These are phyloP conservation scores for Penicillium psychrosexuale DNA, from an alignment of 2,329 filamentous ascomycete species.

Conservation along the genomic window DNA sequence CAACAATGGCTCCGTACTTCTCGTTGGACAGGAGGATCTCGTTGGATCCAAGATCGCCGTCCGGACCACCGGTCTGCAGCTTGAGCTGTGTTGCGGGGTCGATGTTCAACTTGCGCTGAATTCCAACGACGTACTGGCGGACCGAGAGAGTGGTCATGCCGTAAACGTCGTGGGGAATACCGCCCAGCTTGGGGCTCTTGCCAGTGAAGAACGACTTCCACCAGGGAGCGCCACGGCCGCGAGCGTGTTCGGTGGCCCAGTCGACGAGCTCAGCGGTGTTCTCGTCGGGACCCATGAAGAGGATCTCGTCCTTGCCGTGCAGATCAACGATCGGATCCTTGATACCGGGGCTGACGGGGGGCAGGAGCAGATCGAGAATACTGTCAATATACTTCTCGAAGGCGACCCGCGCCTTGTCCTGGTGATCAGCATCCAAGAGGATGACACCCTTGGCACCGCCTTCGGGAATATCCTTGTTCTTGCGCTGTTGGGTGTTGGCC, in stretches of 20 bases:
- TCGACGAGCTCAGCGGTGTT: conserved; percentile 96
- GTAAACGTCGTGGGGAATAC: conserved; percentile 93
- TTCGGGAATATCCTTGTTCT: conserved; percentile 99
- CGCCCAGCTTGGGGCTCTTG: conserved; percentile 92
- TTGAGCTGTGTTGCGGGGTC: conserved; percentile 83
- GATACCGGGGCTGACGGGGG: conserved; percentile 88
- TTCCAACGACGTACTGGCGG: conserved; percentile 90
- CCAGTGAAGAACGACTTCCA: conserved; percentile 99
- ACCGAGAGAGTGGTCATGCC: conserved; percentile 98
- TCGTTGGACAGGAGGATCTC: conserved; percentile 95
- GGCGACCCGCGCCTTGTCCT: conserved; percentile 85
- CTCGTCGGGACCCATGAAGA: conserved; percentile 98
- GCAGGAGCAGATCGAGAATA: conserved; percentile 89
- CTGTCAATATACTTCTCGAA: conserved; percentile 99
- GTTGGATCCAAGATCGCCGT: conserved; percentile 95
- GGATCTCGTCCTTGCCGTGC: conserved; percentile 90
- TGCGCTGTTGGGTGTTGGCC: conserved; percentile 96
- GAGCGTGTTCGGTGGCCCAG: conserved; percentile 97
- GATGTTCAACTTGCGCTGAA: conserved; percentile 92
- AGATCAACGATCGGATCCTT: conserved; percentile 98
- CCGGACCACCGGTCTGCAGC: conserved; percentile 95
- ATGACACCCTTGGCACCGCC: conserved; percentile 98
- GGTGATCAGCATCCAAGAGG: conserved; percentile 86
- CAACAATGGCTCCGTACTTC: conserved; percentile 93
- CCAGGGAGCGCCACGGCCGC: conserved; percentile 83